phyloP scores from a whole-genome alignment of 78 protist species.

The Trichosphaerium sp. region DNA sequence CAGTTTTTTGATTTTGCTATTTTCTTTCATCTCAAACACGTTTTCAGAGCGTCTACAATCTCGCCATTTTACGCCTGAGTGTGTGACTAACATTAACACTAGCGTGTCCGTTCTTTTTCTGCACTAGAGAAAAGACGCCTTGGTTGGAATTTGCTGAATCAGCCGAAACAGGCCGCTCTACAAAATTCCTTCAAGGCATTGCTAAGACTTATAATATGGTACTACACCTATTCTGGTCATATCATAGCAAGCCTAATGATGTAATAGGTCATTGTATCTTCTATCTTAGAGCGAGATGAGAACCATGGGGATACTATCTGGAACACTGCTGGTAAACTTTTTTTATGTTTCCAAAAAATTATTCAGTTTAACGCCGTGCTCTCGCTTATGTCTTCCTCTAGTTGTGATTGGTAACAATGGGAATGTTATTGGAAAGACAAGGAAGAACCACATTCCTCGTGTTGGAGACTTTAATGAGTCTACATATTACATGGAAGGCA shows the following conservation, averaged over 20 bases:
- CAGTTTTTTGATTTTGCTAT: neutral
- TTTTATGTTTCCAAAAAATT: neutral
- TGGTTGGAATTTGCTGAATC: slow-evolving; percentile 83
- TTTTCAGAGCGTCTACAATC: neutral
- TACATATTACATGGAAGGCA: slow-evolving; percentile 85
- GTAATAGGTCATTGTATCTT: slow-evolving; percentile 83
- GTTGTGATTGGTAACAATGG: slow-evolving; percentile 76
- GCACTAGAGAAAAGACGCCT: slow-evolving; percentile 88
- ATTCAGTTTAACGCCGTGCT: neutral
- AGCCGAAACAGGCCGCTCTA: slow-evolving; percentile 61
- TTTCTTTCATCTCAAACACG: neutral
- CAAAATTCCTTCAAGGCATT: slow-evolving; percentile 35
- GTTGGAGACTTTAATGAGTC: slow-evolving; percentile 94
- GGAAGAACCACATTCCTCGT: slow-evolving; percentile 91
- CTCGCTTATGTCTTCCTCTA: neutral
- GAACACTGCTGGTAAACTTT: slow-evolving; percentile 66
- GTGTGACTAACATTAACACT: neutral
- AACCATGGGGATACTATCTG: slow-evolving; percentile 58
- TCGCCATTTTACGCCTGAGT: neutral
- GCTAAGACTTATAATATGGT: neutral
- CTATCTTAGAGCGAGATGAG: slow-evolving; percentile 84
- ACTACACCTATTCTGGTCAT: neutral
- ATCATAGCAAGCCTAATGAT: slow-evolving; percentile 45
- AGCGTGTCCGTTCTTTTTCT: slow-evolving; percentile 79
- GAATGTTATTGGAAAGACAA: slow-evolving; percentile 61